Conservation (phyloP, 805 yeast species). For the Lachancea quebecensis region DNA sequence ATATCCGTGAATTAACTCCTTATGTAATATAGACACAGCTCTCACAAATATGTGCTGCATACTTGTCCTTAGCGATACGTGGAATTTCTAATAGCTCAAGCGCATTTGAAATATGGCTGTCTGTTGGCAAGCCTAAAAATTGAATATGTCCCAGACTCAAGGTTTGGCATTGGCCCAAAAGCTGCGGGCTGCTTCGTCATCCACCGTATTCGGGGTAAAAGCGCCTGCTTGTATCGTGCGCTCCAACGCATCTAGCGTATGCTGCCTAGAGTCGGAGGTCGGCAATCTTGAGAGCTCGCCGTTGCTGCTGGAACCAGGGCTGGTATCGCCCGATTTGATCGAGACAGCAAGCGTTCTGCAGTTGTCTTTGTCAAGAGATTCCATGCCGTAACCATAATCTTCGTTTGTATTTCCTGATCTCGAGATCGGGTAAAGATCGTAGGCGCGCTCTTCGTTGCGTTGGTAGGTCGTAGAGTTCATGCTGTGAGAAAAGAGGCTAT, state of each 20-base stretch:
- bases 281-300: background rate
- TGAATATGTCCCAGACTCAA: background rate
- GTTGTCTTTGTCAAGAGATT: background rate
- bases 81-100: too few species aligned
- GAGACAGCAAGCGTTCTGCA: conserved; percentile 1
- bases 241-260: conserved; percentile 1
- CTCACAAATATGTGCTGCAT: background rate
- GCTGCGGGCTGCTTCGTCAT: conserved; percentile 32
- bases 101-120: too few species aligned
- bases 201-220: conserved; percentile 31
- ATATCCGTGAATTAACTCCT: background rate
- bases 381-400: background rate
- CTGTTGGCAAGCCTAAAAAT: too few species aligned
- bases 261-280: background rate
- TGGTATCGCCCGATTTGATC: background rate
- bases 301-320: background rate
- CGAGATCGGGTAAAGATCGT: conserved; percentile 10
- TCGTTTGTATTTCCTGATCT: background rate
- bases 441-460: conserved; percentile 9
- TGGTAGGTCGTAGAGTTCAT: conserved; percentile 8
- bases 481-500: conserved; percentile 14
- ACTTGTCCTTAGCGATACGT: too few species aligned
- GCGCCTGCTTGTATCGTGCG: conserved; percentile 11
- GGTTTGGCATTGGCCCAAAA: conserved; percentile 26
- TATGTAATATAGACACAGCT: background rate